Evolutionary conservation across 345 rosid species (phyloP), one percentile per base, ranked within the genome.

Genomic region (Salix koriyanagi): DNA sequence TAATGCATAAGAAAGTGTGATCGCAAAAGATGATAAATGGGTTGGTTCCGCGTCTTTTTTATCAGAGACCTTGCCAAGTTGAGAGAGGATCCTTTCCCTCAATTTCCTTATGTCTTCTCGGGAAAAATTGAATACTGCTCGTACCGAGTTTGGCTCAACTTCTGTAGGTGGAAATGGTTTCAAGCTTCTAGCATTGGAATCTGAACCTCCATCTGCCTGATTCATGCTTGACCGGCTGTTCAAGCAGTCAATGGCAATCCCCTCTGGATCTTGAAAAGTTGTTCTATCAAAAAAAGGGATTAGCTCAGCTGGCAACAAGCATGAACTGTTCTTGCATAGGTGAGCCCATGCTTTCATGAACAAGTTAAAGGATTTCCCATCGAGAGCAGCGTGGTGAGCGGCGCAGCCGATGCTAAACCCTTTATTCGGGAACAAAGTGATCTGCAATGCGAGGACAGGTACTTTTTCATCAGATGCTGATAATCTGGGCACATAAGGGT

Each of bases 11-110:
- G 86, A 81, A 61, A 39, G 81, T 11, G 87, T 67, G 1, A 89
- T 64, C 42, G 84, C 87, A 44, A 87, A 87, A 44, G 77, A 75
- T 0, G 88, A 85, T 19, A 85, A 62, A 46, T 61, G 79, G 7
- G 75, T 26, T 32, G 70, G 10, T 11, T 68, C 3, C 5, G 25
- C 71, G 42, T 14, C 15, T 14, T 67, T 73, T 37, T 50, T 71
- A 5, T 19, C 50, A 44, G 50, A 44, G 50, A 44, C 50, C 50
- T 44, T 44, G 50, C 13, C 50, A 1, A 44, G 28, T 19, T 19
- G 2, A 9, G 16, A 39, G 4, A 42, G 5, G 5, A 79, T 80
- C 65, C 14, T 77, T 28, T 84, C 76, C 3, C 83, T 80, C 13
- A 89, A 79, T 69, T 48, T 81, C 25, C 76, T 18, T 69, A 86